Base-by-base conservation (phyloP, 2,329 filamentous ascomycete species). In the Fusarium sarcochroum region DNA sequence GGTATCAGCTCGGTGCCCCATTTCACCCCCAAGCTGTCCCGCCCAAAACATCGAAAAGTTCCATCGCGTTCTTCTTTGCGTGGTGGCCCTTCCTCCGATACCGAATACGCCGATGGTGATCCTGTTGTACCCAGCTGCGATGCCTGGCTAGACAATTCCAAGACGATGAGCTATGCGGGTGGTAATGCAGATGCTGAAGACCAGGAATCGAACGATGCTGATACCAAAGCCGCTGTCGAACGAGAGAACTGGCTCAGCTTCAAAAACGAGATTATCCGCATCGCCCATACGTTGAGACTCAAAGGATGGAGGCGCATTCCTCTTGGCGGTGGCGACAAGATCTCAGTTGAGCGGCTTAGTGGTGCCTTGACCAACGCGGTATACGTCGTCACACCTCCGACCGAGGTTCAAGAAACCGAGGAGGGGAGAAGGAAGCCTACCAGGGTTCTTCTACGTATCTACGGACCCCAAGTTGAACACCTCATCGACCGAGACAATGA, bases 311-410 rank as follows among this genome's bases (percentile, higher is more conserved):
- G 94, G 53, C 90, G 90, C 62, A 89, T 99, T 1, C 87, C 93
- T 0, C 81, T 95, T 51, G 91, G 93, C 13, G 83, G 84, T 66
- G 92, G 91, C 68, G 87, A 89, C 50, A 84, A 83, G 37, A 90
- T 96, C 66, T 85, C 86, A 3, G 91, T 96, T 7, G 87, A 92
- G 78, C 87, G 93, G 49, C 83, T 97, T 27, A 98, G 95, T 77
- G 96, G 96, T 63, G 96, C 96, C 10, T 81, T 99, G 70, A 99
- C 96, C 20, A 99, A 99, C 76, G 94, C 95, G 13, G 94, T 99
- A 35, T 99, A 98, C 76, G 94, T 97, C 50, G 94, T 98, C 21
- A 91, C 89, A 2, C 94, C 95, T 3, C 94, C 95, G 0, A 82
- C 87, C 38, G 84, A 91, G 35, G 71, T 94, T 13, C 65, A 73